Percentiles rank a stretch among this genome's conserved stretches.
These are phyloP conservation scores for Clitocybe nebularis DNA, from an alignment of 1,284 basidiomycete species.

Conservation along the genomic window DNA sequence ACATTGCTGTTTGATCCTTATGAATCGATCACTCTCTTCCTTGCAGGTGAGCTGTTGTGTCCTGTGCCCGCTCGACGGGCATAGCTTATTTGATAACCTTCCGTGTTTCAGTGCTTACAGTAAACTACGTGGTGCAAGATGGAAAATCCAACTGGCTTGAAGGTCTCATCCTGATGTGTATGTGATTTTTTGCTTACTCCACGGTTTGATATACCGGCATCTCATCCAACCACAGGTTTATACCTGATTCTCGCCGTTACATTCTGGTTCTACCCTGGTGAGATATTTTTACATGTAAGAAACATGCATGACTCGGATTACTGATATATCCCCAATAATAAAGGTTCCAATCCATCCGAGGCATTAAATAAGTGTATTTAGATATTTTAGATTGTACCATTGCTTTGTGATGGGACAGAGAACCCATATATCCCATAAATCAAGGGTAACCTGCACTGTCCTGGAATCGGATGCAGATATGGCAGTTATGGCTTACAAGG, in stretches of 20 bases:
- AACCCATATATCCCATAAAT: too few species aligned
- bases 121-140: slow-evolving; percentile 63
- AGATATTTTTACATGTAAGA: not conserved
- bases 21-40: slow-evolving; percentile 60
- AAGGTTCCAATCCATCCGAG: slow-evolving; percentile 15
- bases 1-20: slow-evolving; percentile 79
- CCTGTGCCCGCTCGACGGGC: not conserved
- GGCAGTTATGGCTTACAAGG: too few species aligned
- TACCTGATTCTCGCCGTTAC: slow-evolving; percentile 60
- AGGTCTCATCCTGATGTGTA: slow-evolving; percentile 54
- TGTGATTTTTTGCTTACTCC: slow-evolving; percentile 16
- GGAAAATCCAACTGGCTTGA: slow-evolving; percentile 64
- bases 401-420: too few species aligned
- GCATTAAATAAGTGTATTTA: slow-evolving; percentile 7
- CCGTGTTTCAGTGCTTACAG: slow-evolving; percentile 45
- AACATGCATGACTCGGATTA: not conserved
- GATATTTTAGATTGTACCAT: not conserved
- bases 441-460: too few species aligned
- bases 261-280: slow-evolving; percentile 66
- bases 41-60: slow-evolving; percentile 32
- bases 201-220: slow-evolving; percentile 1
- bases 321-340: not conserved
- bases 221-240: slow-evolving; percentile 34
- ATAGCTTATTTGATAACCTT: not conserved
- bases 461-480: too few species aligned